Base-by-base conservation (phyloP, 2,329 filamentous ascomycete species). In the Fusarium denticulatum region DNA sequence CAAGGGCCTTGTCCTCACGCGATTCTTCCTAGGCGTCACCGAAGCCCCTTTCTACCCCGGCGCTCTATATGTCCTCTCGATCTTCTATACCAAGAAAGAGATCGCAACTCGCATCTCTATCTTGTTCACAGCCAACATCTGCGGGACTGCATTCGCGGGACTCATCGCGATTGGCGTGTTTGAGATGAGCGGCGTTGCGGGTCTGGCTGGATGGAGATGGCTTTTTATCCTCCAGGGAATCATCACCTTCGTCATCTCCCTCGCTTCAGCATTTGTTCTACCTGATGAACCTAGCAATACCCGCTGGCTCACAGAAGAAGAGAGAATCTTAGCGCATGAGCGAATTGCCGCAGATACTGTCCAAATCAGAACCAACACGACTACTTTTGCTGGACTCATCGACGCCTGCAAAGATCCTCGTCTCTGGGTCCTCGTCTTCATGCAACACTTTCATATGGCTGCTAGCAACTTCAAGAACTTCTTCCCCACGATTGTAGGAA, bases 31-130 rank as follows among this genome's bases (percentile, higher is more conserved):
- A 4, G 78, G 84, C 7, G 76, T 86, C 5, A 81, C 82, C 6
- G 84, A 85, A 65, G 83, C 83, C 3, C 82, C 83, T 1, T 81
- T 83, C 39, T 83, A 81, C n/a, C 79, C 79, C 0, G 80, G 81
- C 36, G 80, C 76, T 6, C 63, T 81, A 6, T 81, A 79, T 57
- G 82, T 88, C 45, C 81, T 89, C 7, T 85, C 85, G 7, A 84
- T 87, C 49, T 90, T 87, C 79, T 90, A 89, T 78, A 88, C 86
- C 6, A 81, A 85, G 34, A 85, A 87, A 72, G 83, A 85, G 76
- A 76, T 86, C 28, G 79, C 82, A 22, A 77, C 81, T 8, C 80
- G 84, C 36, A 82, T 85, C 15, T 82, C 84, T 3, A 82, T 86
- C 53, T 78, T 87, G 5, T 87, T 86, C 64, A 81, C 84, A 1